Percentiles rank a stretch among this genome's conserved stretches.
Evolutionary conservation across 2,329 filamentous ascomycete species (phyloP).

Genomic region (Ophiostoma sp.): DNA sequence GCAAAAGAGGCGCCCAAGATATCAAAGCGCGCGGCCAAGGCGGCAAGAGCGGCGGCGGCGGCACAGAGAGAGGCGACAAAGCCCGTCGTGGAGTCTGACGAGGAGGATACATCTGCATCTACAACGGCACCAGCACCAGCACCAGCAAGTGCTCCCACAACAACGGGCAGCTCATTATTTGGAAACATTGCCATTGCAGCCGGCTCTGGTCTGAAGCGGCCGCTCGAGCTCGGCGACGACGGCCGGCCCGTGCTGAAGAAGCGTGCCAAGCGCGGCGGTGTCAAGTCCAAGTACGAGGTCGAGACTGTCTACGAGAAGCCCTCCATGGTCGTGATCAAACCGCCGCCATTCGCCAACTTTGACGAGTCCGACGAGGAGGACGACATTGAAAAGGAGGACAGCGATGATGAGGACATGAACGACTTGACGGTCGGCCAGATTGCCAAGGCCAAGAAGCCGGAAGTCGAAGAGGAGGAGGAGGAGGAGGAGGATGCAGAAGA

Average conservation of each 20-base stretch:
- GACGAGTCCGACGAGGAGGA: conserved; percentile 21
- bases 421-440: conserved; percentile 27
- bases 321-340: conserved; percentile 39
- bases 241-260: conserved; percentile 79
- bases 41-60: not conserved
- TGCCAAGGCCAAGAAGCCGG: conserved; percentile 28
- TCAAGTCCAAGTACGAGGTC: conserved; percentile 64
- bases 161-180: conserved; percentile 21
- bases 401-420: conserved; percentile 26
- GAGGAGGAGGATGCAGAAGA: conserved; percentile 33
- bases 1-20: not conserved
- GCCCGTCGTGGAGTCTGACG: not conserved
- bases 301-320: conserved; percentile 60
- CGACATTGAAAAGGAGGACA: conserved; percentile 22
- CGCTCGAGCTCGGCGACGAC: conserved; percentile 71
- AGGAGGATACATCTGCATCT: not conserved
- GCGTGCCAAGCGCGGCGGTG: conserved; percentile 64
- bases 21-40: not conserved
- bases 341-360: conserved; percentile 2
- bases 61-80: not conserved
- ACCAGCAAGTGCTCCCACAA: not conserved
- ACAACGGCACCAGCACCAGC: not conserved
- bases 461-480: conserved; percentile 30
- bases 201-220: conserved; percentile 81
- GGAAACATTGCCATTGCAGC: conserved; percentile 29